A percentile compares a stretch with the other conserved stretches of the same genome.
Conservation (phyloP, 257 asterid genomes). For the Gentiana dahurica region DNA sequence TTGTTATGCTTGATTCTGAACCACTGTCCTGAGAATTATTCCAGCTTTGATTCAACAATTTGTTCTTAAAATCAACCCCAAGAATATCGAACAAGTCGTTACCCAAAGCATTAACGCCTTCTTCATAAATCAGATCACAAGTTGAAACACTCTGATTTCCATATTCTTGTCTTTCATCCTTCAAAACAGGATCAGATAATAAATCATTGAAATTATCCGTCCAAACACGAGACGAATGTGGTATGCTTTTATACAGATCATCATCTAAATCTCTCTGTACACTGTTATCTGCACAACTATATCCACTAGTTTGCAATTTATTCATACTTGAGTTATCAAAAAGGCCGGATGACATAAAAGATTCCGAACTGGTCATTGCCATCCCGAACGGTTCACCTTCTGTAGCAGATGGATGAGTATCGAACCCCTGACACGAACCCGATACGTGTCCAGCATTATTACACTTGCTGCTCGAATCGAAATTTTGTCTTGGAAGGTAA, state of each 20-base stretch:
- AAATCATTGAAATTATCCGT: conserved; percentile 17
- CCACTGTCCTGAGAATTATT: conserved; percentile 20
- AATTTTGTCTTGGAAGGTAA: conserved; percentile 14
- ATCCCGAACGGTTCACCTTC: conserved; percentile 11
- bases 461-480: neutral
- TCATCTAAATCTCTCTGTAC: conserved; percentile 14
- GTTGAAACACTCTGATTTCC: conserved; percentile 16
- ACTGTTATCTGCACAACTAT: conserved; percentile 14
- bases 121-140: conserved; percentile 22
- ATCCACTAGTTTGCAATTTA: conserved; percentile 16
- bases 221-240: conserved; percentile 15
- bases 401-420: conserved; percentile 13
- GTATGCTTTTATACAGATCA: conserved; percentile 22
- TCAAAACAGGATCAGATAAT: conserved; percentile 19
- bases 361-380: conserved; percentile 12
- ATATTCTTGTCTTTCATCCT: conserved; percentile 20
- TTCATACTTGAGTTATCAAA: conserved; percentile 17
- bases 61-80: conserved; percentile 72
- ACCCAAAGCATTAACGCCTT: conserved; percentile 32
- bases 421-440: conserved; percentile 13
- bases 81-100: conserved; percentile 76
- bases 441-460: conserved; percentile 13
- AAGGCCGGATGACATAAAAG: conserved; percentile 18
- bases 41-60: conserved; percentile 40
- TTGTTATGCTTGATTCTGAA: conserved; percentile 17